Evolutionary conservation across 2,329 filamentous ascomycete species (phyloP).

Genomic region (Rutstroemia sydowiana): DNA sequence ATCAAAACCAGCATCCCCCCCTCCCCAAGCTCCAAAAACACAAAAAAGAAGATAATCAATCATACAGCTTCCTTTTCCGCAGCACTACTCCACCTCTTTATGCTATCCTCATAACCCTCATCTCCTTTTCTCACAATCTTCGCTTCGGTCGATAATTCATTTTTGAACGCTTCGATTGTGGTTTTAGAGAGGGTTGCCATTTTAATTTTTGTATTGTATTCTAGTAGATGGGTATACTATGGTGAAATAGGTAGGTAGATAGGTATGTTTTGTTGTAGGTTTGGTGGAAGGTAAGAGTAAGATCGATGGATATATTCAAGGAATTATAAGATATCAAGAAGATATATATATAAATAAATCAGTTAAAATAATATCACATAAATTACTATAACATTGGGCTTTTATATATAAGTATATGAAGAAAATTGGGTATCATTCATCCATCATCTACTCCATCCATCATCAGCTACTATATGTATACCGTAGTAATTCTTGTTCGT

Average conservation of each 20-base stretch:
- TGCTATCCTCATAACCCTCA: conserved; percentile 14
- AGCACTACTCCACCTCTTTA: conserved; percentile 19
- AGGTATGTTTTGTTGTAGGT: background rate
- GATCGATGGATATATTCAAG: no score
- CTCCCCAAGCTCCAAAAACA: background rate
- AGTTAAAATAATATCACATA: no score
- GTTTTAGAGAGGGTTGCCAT: background rate
- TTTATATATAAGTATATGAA: no score
- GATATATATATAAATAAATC: no score
- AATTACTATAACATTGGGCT: no score
- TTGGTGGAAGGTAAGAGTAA: no score
- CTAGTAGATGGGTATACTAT: background rate
- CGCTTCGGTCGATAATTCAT: conserved; percentile 4
- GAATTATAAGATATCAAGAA: no score
- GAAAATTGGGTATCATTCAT: no score
- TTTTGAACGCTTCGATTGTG: conserved; percentile 1
- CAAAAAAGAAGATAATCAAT: background rate
- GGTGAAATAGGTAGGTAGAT: background rate
- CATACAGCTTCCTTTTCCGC: conserved; percentile 20
- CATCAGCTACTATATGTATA: no score
- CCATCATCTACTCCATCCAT: no score
- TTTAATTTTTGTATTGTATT: background rate
- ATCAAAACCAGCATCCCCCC: background rate
- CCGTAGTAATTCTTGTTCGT: no score
- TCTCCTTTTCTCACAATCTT: conserved; percentile 13